Evolutionary conservation across 192 early-diverging fungal genomes (phyloP), one percentile per base, ranked within the genome.

Genomic region (Entophlyctis luteolus): DNA sequence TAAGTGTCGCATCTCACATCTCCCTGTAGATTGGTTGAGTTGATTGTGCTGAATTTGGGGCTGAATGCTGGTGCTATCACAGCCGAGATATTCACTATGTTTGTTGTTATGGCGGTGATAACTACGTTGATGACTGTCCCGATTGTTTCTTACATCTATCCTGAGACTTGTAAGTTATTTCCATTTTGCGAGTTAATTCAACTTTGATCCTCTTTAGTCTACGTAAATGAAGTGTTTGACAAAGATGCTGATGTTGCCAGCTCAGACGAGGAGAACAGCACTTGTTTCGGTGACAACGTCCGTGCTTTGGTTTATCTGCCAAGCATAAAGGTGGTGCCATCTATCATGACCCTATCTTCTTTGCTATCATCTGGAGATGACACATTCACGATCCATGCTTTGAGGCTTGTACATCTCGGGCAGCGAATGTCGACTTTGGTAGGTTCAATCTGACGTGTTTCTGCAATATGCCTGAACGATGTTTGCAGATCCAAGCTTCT

Each of bases 21-120:
- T 59, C 86, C 93, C 3, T 75, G 91, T 48, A 84, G 84, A 37
- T 80, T 98, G 34, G 91, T 98, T 20, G 93, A 98, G 72, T 77
- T 98, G 4, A 96, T 96, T 59, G 92, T 98, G 28, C 81, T 98
- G 6, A 96, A 98, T 73, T 83, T 98, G 62, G 93, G 95, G 2
- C 78, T 90, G 62, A 77, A 89, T 42, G 88, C 91, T 3, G 84
- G 85, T 10, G 90, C 95, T 14, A 88, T 95, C 46, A 85, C 88
- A 79, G 37, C 45, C 12, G 33, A 69, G 18, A 71, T 90, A n/a
- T 90, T 87, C 55, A 75, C 79, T 25, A 84, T 92, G 72, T 86
- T 87, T 80, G 84, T 92, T 29, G 73, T 91, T 8, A 91, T 88
- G 88, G 90, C 90, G 22, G 65, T 94, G 48, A 74, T 90, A 5